Evolutionary conservation across 108 stramenopile genomes (phyloP).

Genomic region (Conticribra weissflogii): DNA sequence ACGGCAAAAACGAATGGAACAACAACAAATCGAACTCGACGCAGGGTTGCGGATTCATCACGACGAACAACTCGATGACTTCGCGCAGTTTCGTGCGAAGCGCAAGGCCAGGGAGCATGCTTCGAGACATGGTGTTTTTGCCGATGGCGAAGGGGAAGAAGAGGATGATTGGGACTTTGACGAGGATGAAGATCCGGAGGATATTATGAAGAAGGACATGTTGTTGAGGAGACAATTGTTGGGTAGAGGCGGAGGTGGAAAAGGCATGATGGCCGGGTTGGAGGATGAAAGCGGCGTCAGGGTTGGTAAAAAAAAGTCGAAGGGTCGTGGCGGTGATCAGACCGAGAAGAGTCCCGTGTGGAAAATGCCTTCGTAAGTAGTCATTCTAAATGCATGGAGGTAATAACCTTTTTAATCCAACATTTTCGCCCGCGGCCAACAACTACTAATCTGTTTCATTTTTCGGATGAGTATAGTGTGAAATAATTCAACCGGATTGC

Average conservation of each 20-base stretch:
- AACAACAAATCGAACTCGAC: conserved; percentile 5
- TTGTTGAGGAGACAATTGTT: background rate
- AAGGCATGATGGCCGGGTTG: conserved; percentile 25
- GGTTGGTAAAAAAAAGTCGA: background rate
- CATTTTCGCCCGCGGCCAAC: too few species aligned
- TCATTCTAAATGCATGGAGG: too few species aligned
- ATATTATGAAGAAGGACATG: conserved; percentile 23
- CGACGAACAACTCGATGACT: conserved; percentile 40
- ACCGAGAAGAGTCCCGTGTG: conserved; percentile 29
- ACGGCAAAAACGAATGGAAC: conserved; percentile 4
- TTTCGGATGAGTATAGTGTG: too few species aligned
- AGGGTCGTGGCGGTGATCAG: too few species aligned
- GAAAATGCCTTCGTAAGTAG: conserved; percentile 36
- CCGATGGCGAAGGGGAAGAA: background rate
- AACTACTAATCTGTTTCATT: too few species aligned
- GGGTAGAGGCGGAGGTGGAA: conserved; percentile 10
- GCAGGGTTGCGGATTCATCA: conserved; percentile 1
- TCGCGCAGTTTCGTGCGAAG: conserved; percentile 29
- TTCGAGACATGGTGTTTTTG: background rate
- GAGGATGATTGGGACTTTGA: conserved; percentile 45
- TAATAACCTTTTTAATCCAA: too few species aligned
- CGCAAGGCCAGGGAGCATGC: conserved; percentile 9
- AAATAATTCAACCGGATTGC: too few species aligned
- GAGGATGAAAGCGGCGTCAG: background rate
- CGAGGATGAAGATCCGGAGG: conserved; percentile 41